These are phyloP conservation scores for Macaranga tanarius DNA, from an alignment of 441 rosid species.

Conservation along the genomic window DNA sequence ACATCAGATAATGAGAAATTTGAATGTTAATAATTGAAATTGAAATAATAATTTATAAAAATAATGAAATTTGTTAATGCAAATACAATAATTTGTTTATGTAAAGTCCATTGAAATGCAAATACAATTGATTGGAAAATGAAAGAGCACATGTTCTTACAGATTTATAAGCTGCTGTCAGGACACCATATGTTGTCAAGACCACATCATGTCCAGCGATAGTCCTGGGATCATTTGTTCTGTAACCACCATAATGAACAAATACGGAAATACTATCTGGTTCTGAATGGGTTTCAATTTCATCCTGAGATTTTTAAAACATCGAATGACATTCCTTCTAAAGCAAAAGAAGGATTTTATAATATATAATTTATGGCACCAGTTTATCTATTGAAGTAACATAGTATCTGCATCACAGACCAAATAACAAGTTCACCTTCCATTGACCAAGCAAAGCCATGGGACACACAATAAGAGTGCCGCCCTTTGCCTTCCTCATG, in stretches of 20 bases:
- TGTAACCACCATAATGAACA: slow-evolving; percentile 65
- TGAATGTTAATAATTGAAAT: background rate
- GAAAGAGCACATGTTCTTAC: slow-evolving; percentile 33
- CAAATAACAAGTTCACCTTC: slow-evolving; percentile 45
- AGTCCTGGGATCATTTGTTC: slow-evolving; percentile 48
- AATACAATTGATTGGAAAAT: background rate
- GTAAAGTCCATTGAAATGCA: background rate
- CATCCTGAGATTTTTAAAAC: slow-evolving; percentile 44
- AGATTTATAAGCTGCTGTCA: slow-evolving; percentile 53
- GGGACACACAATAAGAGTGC: slow-evolving; percentile 74
- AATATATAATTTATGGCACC: no score
- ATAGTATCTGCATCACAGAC: no score
- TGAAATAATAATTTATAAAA: background rate
- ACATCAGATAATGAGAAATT: slow-evolving; percentile 2
- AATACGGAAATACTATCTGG: slow-evolving; percentile 48
- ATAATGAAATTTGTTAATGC: no score
- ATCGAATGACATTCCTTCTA: background rate
- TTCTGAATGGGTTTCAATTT: slow-evolving; percentile 63
- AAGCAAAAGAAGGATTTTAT: background rate
- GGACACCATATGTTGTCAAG: slow-evolving; percentile 70
- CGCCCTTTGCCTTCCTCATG: slow-evolving; percentile 46
- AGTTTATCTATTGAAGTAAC: no score
- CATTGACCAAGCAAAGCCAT: slow-evolving; percentile 74
- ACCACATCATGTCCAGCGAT: slow-evolving; percentile 58
- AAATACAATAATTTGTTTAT: background rate